These are phyloP conservation scores for Ogataea paradorogensis DNA, from an alignment of 805 yeast genomes.

Conservation along the genomic window DNA sequence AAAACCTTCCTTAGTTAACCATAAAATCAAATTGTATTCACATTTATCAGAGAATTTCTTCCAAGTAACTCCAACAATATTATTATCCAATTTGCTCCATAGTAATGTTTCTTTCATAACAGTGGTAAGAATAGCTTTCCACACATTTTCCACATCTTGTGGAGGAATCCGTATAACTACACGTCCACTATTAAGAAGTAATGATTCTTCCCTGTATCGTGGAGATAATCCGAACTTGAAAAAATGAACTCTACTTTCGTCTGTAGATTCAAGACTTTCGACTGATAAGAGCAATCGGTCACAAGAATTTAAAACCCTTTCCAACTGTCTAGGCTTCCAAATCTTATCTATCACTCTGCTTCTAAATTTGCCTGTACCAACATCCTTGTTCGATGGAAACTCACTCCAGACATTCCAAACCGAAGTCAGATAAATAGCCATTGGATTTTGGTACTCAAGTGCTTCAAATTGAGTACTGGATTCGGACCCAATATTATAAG, in stretches of 20 bases:
- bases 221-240: slow-evolving; percentile 23
- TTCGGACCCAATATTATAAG: slow-evolving; percentile 11
- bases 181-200: slow-evolving; percentile 18
- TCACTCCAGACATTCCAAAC: slow-evolving; percentile 26
- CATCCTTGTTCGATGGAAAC: slow-evolving; percentile 3
- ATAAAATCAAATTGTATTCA: slow-evolving; percentile 15
- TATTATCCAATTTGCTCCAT: slow-evolving; percentile 20
- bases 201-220: slow-evolving; percentile 18
- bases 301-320: slow-evolving; percentile 9
- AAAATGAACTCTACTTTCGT: slow-evolving; percentile 14
- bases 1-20: slow-evolving; percentile 19
- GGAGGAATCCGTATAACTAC: slow-evolving; percentile 17
- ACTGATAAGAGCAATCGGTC: slow-evolving; percentile 8
- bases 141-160: slow-evolving; percentile 11
- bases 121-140: slow-evolving; percentile 15
- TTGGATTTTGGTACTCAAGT: slow-evolving; percentile 14
- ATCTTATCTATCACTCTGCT: slow-evolving; percentile 19
- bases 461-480: slow-evolving; percentile 23
- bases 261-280: not conserved
- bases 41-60: slow-evolving; percentile 10
- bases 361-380: slow-evolving; percentile 7
- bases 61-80: slow-evolving; percentile 21
- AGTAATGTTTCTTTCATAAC: slow-evolving; percentile 18
- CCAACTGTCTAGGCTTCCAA: slow-evolving; percentile 21
- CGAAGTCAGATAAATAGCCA: slow-evolving; percentile 11